These are phyloP conservation scores for Boletus sp. DNA, from an alignment of 1,284 basidiomycete genomes.

Conservation along the genomic window DNA sequence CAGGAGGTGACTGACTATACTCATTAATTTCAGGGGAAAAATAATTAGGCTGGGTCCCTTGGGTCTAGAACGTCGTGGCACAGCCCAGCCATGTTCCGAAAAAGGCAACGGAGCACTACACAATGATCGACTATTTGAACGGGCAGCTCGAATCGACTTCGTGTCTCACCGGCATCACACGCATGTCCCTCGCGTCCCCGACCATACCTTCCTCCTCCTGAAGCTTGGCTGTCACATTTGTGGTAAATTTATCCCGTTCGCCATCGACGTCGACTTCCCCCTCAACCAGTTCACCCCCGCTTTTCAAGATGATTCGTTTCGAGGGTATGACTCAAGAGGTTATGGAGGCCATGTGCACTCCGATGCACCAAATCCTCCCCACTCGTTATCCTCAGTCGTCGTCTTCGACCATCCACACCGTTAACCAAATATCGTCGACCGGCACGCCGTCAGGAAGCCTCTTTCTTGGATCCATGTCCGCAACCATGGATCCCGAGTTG, in stretches of 20 bases:
- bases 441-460: constrained; percentile 43
- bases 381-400: constrained; percentile 38
- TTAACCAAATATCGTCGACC: constrained; percentile 21
- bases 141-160: constrained; percentile 8
- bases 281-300: not conserved
- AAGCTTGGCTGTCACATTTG: not conserved
- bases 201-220: not conserved
- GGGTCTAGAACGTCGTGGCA: constrained; percentile 22
- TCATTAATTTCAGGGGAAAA: constrained; percentile 8
- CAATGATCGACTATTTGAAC: constrained; percentile 38
- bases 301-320: constrained; percentile 67
- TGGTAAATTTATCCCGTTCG: constrained; percentile 10
- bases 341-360: constrained; percentile 79
- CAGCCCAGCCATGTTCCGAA: constrained; percentile 30
- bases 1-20: not conserved
- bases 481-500: constrained; percentile 53
- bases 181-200: constrained; percentile 5
- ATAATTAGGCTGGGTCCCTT: not conserved
- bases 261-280: constrained; percentile 1
- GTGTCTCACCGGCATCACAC: constrained; percentile 24
- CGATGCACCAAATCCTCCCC: constrained; percentile 71
- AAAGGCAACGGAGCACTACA: constrained; percentile 29
- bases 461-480: constrained; percentile 59
- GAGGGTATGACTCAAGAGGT: constrained; percentile 69
- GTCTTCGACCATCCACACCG: constrained; percentile 31